phyloP scores from a whole-genome alignment of 1,284 basidiomycete species.

The Pholiota adiposa region DNA sequence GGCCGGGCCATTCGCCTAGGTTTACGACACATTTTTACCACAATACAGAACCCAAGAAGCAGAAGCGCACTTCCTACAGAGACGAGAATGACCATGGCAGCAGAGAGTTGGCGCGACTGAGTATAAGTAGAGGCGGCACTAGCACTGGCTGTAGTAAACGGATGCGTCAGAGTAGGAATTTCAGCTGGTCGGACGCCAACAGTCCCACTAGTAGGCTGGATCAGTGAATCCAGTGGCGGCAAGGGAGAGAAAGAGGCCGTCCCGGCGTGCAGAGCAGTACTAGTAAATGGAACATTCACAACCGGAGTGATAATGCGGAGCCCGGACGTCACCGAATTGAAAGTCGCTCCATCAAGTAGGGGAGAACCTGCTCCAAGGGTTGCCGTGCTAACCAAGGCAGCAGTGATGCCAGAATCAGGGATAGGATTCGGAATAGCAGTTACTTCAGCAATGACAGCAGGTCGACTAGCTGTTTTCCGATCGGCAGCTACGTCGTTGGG shows the following conservation, averaged over 20 bases:
- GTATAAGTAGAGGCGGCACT: slow-evolving; percentile 16
- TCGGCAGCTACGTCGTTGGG: slow-evolving; percentile 16
- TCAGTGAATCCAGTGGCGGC: slow-evolving; percentile 23
- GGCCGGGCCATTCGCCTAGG: slow-evolving; percentile 55
- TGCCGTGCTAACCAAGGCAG: slow-evolving; percentile 23
- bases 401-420: slow-evolving; percentile 48
- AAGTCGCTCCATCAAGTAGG: slow-evolving; percentile 21
- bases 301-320: slow-evolving; percentile 11
- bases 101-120: slow-evolving; percentile 34
- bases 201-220: slow-evolving; percentile 15
- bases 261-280: background rate
- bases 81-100: slow-evolving; percentile 57
- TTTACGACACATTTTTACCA: slow-evolving; percentile 50
- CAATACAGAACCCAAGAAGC: slow-evolving; percentile 55
- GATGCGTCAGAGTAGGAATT: slow-evolving; percentile 15
- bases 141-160: slow-evolving; percentile 9
- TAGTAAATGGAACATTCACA: slow-evolving; percentile 15
- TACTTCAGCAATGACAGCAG: slow-evolving; percentile 30
- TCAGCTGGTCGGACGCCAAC: slow-evolving; percentile 7
- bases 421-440: slow-evolving; percentile 58
- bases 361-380: slow-evolving; percentile 25
- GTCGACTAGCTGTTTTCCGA: slow-evolving; percentile 12
- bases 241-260: slow-evolving; percentile 25
- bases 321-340: slow-evolving; percentile 22
- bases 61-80: slow-evolving; percentile 60